Percentiles rank a stretch among this genome's conserved stretches.
Evolutionary conservation across 805 yeast species (phyloP).

Genomic region (Ogataea chonburiensis): DNA sequence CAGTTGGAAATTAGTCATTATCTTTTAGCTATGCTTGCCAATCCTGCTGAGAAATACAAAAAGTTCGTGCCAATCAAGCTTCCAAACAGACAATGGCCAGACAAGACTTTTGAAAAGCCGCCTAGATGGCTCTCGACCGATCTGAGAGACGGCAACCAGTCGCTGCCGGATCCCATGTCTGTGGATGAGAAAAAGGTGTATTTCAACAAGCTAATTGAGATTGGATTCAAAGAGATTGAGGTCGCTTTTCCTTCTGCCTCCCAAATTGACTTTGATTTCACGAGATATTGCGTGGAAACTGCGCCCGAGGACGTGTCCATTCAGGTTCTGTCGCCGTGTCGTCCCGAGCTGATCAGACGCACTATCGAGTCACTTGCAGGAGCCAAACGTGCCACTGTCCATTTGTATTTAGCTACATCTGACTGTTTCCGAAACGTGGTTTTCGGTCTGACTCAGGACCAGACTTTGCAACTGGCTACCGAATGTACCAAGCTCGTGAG

Average conservation of each 20-base stretch:
- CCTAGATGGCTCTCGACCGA: conserved; percentile 83
- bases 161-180: conserved; percentile 83
- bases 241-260: conserved; percentile 82
- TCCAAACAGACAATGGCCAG: conserved; percentile 71
- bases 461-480: conserved; percentile 65
- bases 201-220: conserved; percentile 65
- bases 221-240: conserved; percentile 80
- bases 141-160: conserved; percentile 78
- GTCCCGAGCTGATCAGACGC: conserved; percentile 70
- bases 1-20: not conserved
- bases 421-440: conserved; percentile 75
- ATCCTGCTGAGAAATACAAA: conserved; percentile 63
- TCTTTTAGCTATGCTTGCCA: conserved; percentile 53
- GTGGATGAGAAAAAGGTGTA: conserved; percentile 70
- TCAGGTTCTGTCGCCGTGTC: conserved; percentile 71
- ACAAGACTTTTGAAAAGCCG: conserved; percentile 60
- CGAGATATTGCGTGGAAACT: conserved; percentile 73
- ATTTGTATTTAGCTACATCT: conserved; percentile 72
- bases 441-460: conserved; percentile 66
- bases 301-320: conserved; percentile 77
- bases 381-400: conserved; percentile 70
- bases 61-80: conserved; percentile 54
- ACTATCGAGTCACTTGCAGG: conserved; percentile 73
- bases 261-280: conserved; percentile 79
- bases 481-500: conserved; percentile 67